Conservation (phyloP, 306 rosid genomes). For the Castanopsis chinensis region DNA sequence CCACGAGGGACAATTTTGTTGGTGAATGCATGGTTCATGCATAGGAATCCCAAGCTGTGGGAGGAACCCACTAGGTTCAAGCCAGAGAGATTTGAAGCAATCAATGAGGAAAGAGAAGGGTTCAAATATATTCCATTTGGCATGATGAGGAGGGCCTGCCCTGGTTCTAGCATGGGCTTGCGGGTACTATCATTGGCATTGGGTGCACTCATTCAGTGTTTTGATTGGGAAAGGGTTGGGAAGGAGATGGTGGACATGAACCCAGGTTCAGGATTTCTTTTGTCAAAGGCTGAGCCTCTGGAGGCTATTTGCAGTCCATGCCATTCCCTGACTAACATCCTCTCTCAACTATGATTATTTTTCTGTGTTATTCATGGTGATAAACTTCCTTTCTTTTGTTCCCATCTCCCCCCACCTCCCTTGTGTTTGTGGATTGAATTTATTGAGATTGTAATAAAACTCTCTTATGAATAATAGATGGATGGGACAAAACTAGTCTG, state of each 20-base stretch:
- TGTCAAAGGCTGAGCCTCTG: conserved; percentile 30
- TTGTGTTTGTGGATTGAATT: too few relatives aligned
- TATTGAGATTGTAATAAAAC: too few relatives aligned
- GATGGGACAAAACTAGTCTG: too few relatives aligned
- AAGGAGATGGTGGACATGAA: conserved; percentile 28
- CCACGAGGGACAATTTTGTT: conserved; percentile 46
- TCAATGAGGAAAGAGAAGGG: neutral
- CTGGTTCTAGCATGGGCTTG: conserved; percentile 2
- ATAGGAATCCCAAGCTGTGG: conserved; percentile 37
- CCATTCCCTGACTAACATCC: neutral
- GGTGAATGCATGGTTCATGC: conserved; percentile 46
- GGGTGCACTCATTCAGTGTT: conserved; percentile 32
- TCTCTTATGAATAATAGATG: too few relatives aligned
- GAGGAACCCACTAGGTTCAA: conserved; percentile 16
- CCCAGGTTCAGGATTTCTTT: conserved; percentile 1
- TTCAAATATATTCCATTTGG: conserved; percentile 33
- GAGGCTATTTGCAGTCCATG: conserved; percentile 25
- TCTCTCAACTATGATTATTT: neutral
- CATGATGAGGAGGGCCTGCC: conserved; percentile 16
- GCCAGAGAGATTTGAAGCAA: conserved; percentile 46
- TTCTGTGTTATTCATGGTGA: too few relatives aligned
- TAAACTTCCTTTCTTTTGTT: too few relatives aligned
- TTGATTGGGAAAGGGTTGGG: conserved; percentile 31
- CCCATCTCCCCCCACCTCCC: too few relatives aligned
- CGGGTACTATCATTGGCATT: conserved; percentile 18